phyloP scores from a whole-genome alignment of 768 basidiomycete genomes.

The Suillus tomentosus region DNA sequence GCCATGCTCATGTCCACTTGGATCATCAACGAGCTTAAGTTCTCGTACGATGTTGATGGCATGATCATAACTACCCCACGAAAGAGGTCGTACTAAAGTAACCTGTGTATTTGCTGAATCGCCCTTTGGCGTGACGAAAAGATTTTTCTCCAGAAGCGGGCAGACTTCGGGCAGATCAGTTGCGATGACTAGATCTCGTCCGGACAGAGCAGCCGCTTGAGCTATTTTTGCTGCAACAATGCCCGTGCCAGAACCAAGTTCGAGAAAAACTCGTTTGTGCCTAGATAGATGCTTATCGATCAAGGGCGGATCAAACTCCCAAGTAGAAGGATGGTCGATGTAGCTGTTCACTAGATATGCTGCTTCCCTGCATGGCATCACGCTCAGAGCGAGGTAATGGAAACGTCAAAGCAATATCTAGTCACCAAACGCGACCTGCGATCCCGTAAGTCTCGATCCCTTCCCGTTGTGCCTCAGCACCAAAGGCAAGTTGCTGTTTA shows the following conservation, averaged over 20 bases:
- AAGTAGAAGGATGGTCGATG: slow-evolving; percentile 38
- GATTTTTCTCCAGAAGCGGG: slow-evolving; percentile 47
- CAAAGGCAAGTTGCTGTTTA: slow-evolving; percentile 23
- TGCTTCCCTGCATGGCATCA: slow-evolving; percentile 62
- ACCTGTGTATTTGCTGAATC: slow-evolving; percentile 3
- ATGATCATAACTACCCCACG: slow-evolving; percentile 67
- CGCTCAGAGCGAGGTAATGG: slow-evolving; percentile 18
- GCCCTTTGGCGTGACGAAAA: slow-evolving; percentile 15
- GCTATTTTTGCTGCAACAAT: slow-evolving; percentile 55
- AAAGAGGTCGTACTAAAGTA: slow-evolving; percentile 52
- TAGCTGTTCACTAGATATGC: slow-evolving; percentile 63
- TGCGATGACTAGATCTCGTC: slow-evolving; percentile 40
- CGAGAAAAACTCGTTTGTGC: slow-evolving; percentile 48
- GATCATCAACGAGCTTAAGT: slow-evolving; percentile 24
- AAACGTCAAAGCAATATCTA: slow-evolving; percentile 14
- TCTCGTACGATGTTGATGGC: slow-evolving; percentile 42
- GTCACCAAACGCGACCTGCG: slow-evolving; percentile 83
- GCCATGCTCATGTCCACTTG: slow-evolving; percentile 14
- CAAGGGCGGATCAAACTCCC: slow-evolving; percentile 60
- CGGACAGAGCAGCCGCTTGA: slow-evolving; percentile 35
- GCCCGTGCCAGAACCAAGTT: slow-evolving; percentile 82
- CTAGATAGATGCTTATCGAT: slow-evolving; percentile 19
- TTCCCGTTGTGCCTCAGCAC: slow-evolving; percentile 44
- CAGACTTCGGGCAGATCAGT: slow-evolving; percentile 83
- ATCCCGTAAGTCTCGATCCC: slow-evolving; percentile 79